Conservation (phyloP, 2,329 filamentous ascomycete genomes). For the Microdochium trichocladiopsis region DNA sequence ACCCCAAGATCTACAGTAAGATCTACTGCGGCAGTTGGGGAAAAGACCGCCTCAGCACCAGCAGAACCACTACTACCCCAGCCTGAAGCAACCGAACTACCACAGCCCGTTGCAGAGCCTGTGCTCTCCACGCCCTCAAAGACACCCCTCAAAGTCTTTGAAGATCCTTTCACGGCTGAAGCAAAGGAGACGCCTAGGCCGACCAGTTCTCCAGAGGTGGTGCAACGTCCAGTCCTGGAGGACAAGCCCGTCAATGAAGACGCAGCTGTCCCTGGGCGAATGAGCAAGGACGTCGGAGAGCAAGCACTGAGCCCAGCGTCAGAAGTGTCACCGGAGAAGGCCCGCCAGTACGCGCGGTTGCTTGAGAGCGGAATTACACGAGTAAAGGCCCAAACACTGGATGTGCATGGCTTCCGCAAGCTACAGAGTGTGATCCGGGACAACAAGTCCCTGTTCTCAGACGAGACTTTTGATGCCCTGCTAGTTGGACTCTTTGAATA, state of each 20-base stretch:
- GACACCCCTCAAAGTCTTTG: constrained; percentile 46
- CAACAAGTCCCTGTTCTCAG: constrained; percentile 53
- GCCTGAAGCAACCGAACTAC: constrained; percentile 2
- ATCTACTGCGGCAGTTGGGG: background rate
- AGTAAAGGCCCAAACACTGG: constrained; percentile 64
- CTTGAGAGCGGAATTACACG: constrained; percentile 69
- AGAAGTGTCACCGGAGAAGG: constrained; percentile 40
- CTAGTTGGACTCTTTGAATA: constrained; percentile 64
- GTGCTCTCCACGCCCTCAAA: constrained; percentile 20
- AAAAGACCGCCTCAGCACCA: background rate
- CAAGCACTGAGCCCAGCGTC: constrained; percentile 11
- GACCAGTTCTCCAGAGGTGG: constrained; percentile 24
- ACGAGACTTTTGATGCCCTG: constrained; percentile 63
- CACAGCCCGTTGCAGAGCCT: constrained; percentile 3
- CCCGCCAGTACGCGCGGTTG: constrained; percentile 51
- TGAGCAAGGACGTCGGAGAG: constrained; percentile 3
- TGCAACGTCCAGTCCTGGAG: constrained; percentile 42
- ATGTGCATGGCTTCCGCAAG: constrained; percentile 75
- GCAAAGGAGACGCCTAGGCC: constrained; percentile 39
- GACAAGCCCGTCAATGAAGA: constrained; percentile 56
- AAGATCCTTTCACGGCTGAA: constrained; percentile 50
- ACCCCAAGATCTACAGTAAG: constrained; percentile 24
- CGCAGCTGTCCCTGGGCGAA: constrained; percentile 23
- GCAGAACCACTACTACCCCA: background rate
- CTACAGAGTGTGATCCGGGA: constrained; percentile 69